A percentile compares a stretch with the other conserved stretches of the same genome.
Conservation (phyloP, 495 filamentous ascomycete species). For the Coniosporium apollinis region DNA sequence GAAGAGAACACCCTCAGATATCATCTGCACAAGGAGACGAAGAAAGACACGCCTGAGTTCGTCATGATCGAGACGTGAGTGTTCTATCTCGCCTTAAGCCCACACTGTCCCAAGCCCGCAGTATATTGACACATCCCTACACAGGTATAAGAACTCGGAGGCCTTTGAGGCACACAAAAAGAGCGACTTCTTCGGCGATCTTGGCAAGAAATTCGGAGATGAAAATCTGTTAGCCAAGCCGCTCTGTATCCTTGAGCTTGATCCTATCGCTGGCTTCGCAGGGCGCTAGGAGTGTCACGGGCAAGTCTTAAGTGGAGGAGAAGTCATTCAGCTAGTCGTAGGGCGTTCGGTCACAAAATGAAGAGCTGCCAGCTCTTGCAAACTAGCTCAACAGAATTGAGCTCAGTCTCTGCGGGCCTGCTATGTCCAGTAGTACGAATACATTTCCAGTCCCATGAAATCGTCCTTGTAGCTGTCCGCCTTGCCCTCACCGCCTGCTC, state of each 20-base stretch:
- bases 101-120: neutral
- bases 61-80: conserved; percentile 15
- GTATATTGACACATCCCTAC: neutral
- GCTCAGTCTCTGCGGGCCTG: too few relatives aligned
- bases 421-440: conserved; percentile 25
- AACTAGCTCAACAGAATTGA: too few relatives aligned
- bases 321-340: too few relatives aligned
- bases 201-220: neutral
- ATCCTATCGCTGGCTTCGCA: too few relatives aligned
- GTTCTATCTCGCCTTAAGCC: neutral
- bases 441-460: conserved; percentile 20
- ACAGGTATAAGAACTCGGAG: neutral
- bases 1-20: conserved; percentile 16
- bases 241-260: too few relatives aligned
- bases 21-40: conserved; percentile 8
- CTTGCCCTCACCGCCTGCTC: conserved; percentile 16
- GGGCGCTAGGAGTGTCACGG: too few relatives aligned
- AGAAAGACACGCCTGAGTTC: conserved; percentile 12
- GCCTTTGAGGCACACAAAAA: neutral
- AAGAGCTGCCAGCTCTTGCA: too few relatives aligned
- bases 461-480: conserved; percentile 19
- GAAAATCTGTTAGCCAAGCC: neutral
- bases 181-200: neutral
- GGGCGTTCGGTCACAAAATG: too few relatives aligned
- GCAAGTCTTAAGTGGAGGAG: too few relatives aligned